Conservation (phyloP, 176 grass and related monocot species). For the Lolium perenne region DNA sequence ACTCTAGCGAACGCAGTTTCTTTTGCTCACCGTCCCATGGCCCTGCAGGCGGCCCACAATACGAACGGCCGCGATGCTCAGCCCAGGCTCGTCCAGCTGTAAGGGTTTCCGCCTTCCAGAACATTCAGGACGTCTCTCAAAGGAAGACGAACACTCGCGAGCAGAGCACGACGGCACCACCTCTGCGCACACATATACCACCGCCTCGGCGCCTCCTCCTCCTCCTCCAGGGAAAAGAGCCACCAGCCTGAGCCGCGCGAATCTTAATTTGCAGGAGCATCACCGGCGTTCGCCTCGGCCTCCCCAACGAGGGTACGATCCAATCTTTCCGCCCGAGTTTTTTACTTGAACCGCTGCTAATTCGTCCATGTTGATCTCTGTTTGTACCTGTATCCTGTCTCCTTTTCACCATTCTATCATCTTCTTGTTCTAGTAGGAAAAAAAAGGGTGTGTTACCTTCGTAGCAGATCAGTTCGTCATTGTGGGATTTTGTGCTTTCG, state of each 20-base stretch:
- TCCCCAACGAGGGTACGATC: conserved; percentile 31
- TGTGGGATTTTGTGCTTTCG: neutral
- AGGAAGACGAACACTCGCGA: conserved; percentile 20
- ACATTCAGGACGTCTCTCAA: conserved; percentile 27
- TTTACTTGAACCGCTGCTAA: neutral
- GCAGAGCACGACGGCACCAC: neutral
- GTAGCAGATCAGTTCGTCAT: neutral
- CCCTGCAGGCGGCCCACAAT: neutral
- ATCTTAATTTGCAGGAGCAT: neutral
- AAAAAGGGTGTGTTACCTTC: neutral
- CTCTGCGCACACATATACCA: conserved; percentile 10
- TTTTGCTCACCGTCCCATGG: no score
- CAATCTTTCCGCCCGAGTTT: neutral
- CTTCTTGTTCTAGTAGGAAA: neutral
- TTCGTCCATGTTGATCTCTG: neutral
- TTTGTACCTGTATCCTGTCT: neutral
- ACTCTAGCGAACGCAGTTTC: no score
- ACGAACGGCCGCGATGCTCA: neutral
- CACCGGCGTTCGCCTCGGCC: neutral
- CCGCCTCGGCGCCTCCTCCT: neutral
- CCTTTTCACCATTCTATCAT: neutral
- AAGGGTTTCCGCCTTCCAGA: conserved; percentile 37
- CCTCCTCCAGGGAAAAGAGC: neutral
- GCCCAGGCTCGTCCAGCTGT: neutral
- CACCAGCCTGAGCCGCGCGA: neutral